Evolutionary conservation across 2,329 filamentous ascomycete genomes (phyloP).

Genomic region (Domatiomyces globalis): DNA sequence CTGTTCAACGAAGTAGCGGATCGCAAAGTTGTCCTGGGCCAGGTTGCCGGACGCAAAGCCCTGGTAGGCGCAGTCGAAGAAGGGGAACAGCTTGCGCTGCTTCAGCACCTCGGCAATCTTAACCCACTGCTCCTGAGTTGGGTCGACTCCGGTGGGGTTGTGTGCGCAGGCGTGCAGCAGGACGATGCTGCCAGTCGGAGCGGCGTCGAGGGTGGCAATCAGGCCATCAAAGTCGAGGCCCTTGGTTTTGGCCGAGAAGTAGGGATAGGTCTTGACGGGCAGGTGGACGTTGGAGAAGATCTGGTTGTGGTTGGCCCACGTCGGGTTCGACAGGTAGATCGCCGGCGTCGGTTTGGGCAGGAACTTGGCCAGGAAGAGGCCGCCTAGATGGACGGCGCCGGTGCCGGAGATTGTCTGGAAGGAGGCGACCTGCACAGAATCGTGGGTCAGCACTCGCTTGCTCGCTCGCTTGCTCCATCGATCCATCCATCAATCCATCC

Average conservation of each 20-base stretch:
- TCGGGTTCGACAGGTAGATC: slow-evolving; percentile 86
- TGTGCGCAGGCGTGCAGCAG: slow-evolving; percentile 91
- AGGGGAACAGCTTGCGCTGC: slow-evolving; percentile 76
- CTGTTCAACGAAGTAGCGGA: slow-evolving; percentile 84
- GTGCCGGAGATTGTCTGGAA: slow-evolving; percentile 96
- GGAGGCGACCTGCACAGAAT: slow-evolving; percentile 43
- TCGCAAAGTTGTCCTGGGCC: slow-evolving; percentile 71
- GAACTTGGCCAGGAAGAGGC: slow-evolving; percentile 87
- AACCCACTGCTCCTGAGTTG: slow-evolving; percentile 86
- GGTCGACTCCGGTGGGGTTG: slow-evolving; percentile 95
- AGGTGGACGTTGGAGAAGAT: slow-evolving; percentile 89
- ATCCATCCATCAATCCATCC: neutral
- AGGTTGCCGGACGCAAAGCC: slow-evolving; percentile 91
- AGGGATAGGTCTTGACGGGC: slow-evolving; percentile 70
- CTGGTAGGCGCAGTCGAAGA: slow-evolving; percentile 97
- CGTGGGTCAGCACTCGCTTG: neutral
- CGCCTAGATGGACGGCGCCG: slow-evolving; percentile 84
- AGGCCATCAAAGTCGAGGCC: slow-evolving; percentile 88
- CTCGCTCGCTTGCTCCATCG: no score
- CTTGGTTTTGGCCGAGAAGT: slow-evolving; percentile 79
- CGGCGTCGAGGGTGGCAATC: slow-evolving; percentile 53
- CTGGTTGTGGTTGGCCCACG: slow-evolving; percentile 98
- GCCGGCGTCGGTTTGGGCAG: slow-evolving; percentile 54
- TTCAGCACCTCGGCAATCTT: slow-evolving; percentile 67
- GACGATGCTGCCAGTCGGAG: slow-evolving; percentile 69